Evolutionary conservation across 192 early-diverging fungal species (phyloP).

Genomic region (Umbelopsis sp.): DNA sequence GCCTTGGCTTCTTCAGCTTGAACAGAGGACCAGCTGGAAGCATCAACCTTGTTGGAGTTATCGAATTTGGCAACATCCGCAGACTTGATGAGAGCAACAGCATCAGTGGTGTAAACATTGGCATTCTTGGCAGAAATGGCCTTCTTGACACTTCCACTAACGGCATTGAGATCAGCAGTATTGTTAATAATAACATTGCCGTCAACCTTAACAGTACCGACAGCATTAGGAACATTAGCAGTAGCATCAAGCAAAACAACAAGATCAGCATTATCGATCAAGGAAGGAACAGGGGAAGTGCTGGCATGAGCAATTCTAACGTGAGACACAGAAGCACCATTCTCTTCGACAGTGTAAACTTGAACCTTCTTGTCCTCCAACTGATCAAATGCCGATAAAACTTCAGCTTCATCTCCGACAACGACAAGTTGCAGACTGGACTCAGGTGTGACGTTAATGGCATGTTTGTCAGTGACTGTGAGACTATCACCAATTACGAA

Average conservation of each 20-base stretch:
- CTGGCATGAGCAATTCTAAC: slow-evolving; percentile 24
- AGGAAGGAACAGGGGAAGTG: slow-evolving; percentile 25
- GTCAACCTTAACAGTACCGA: slow-evolving; percentile 11
- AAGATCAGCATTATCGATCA: slow-evolving; percentile 24
- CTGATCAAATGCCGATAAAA: slow-evolving; percentile 11
- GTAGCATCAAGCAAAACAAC: slow-evolving; percentile 13
- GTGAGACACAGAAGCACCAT: slow-evolving; percentile 26
- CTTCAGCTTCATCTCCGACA: slow-evolving; percentile 24
- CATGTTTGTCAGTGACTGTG: background rate
- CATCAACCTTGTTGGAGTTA: slow-evolving; percentile 27
- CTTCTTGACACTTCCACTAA: slow-evolving; percentile 19
- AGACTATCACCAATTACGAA: slow-evolving; percentile 22
- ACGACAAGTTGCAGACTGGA: slow-evolving; percentile 21
- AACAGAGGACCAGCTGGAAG: slow-evolving; percentile 28
- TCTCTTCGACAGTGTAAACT: slow-evolving; percentile 22
- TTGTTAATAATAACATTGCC: slow-evolving; percentile 17
- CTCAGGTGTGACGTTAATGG: slow-evolving; percentile 10
- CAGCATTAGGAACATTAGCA: background rate
- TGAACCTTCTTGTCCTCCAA: slow-evolving; percentile 20
- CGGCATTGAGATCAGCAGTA: background rate
- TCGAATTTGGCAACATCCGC: slow-evolving; percentile 20
- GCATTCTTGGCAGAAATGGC: slow-evolving; percentile 29
- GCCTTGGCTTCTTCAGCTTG: background rate
- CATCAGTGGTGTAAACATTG: slow-evolving; percentile 23
- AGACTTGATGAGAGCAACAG: background rate